Evolutionary conservation across 352 stramenopile species (phyloP).

Genomic region (Phytopythium oedochilum): DNA sequence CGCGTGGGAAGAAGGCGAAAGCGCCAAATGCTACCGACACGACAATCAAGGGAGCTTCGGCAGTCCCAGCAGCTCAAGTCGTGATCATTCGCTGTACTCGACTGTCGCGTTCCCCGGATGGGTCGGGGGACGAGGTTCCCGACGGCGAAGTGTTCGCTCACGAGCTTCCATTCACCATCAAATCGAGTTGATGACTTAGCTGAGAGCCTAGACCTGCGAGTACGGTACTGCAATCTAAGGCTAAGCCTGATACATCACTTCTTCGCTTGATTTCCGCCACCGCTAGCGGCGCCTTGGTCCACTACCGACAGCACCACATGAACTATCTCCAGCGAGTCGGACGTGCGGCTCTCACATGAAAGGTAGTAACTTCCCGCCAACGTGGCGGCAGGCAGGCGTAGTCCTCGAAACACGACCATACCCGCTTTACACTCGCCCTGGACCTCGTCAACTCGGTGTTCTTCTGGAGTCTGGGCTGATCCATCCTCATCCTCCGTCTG

Average conservation of each 20-base stretch:
- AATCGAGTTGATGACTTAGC: conserved; percentile 11
- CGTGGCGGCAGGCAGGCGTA: conserved; percentile 23
- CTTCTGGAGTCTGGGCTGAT: conserved; percentile 1
- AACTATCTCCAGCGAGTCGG: conserved; percentile 11
- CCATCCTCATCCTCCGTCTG: background rate
- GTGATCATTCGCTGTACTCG: conserved; percentile 51
- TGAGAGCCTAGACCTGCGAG: background rate
- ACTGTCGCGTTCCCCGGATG: conserved; percentile 20
- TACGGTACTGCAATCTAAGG: too few species aligned
- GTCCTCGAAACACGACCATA: conserved; percentile 18
- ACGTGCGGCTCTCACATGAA: conserved; percentile 27
- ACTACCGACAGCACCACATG: conserved; percentile 15
- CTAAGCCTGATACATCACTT: conserved; percentile 1
- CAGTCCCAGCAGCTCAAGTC: conserved; percentile 19
- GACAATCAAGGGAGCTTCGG: background rate
- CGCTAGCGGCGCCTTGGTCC: background rate
- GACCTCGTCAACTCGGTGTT: conserved; percentile 15
- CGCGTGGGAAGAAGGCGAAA: conserved; percentile 7
- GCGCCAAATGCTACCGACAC: background rate
- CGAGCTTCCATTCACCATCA: conserved; percentile 44
- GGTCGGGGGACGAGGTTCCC: conserved; percentile 17
- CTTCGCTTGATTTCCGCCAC: background rate
- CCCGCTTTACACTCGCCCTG: conserved; percentile 14
- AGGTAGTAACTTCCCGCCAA: conserved; percentile 35
- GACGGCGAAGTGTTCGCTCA: conserved; percentile 32